Base-by-base conservation (phyloP, 2,329 filamentous ascomycete species). In the Ophiobolus disseminans region DNA sequence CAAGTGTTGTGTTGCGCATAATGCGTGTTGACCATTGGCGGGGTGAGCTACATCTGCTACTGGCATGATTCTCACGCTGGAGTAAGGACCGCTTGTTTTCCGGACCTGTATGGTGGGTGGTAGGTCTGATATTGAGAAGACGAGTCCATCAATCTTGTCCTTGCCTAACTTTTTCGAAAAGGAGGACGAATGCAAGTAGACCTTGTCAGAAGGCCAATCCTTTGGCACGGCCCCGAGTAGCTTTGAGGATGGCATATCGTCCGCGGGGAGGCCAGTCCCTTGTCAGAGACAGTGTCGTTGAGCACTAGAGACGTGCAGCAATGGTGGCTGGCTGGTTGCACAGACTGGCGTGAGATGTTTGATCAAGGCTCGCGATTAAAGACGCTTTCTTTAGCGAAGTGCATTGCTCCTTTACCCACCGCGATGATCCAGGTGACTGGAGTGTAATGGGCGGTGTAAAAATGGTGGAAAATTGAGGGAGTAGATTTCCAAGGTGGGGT, bases 1-100 rank as follows among this genome's bases (percentile, higher is more conserved):
- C 2, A 81, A 72, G 51, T 75, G 65, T 38, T 73, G 64, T 13
- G 68, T 64, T n/a, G 79, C 77, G 59, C 76, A 79, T 4, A 82
- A 74, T 4, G 79, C 79, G 46, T 71, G 58, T 58, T 82, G 78
- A 11, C 75, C 74, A 41, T 72, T 47, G 3, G 80, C 80, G 10
- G 80, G 80, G 55, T 82, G 80, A 5, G 67, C 66, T 3, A 66
- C 48, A 42, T 67, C 65, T 16, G 62, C 53, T 42, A 82, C 78
- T 26, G 67, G 63, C 4, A 57, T 66, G 45, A 82, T 79, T 17
- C 65, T 70, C 42, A 80, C 73, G 28, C 69, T 66, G 8, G 68
- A 42, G 26, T 69, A 72, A 0, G 76, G 73, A 3, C 62, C 58
- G 5, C 19, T 49, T 5, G 61, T 45, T 21, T 51, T 59, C 23